Conservation (phyloP, 768 basidiomycete species). For the Lyophyllum decastes region DNA sequence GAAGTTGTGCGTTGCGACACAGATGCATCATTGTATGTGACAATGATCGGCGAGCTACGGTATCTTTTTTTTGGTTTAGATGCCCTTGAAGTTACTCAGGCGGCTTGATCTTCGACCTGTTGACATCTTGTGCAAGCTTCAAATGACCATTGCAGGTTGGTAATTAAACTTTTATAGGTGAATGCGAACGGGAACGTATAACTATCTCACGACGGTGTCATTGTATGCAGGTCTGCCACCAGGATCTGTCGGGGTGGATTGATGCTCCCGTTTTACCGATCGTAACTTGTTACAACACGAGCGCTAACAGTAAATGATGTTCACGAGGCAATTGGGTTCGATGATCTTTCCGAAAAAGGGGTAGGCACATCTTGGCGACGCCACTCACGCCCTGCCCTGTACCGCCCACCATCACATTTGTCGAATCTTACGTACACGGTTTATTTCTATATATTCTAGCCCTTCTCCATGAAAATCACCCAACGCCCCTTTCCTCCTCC, state of each 20-base stretch:
- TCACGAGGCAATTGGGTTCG: background rate
- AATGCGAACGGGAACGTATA: no score
- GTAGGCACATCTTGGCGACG: background rate
- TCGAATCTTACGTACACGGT: background rate
- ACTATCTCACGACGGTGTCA: no score
- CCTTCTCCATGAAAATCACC: background rate
- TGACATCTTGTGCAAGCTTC: no score
- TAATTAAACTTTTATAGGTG: no score
- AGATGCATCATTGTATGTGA: no score
- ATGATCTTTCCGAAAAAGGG: background rate
- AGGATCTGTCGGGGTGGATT: background rate
- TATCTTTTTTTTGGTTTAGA: no score
- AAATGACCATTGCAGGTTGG: no score
- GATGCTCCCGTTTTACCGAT: background rate
- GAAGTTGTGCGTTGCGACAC: no score
- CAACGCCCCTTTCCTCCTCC: background rate
- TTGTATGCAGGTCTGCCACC: no score
- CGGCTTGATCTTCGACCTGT: no score
- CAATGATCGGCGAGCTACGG: no score
- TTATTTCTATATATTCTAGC: background rate
- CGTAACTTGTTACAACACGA: background rate
- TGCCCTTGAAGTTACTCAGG: no score
- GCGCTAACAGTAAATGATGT: background rate
- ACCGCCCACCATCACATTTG: slow-evolving; percentile 4
- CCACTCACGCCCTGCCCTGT: background rate